Evolutionary conservation across 768 basidiomycete species (phyloP), one percentile per base, ranked within the genome.

Genomic region (Kwoniella dejecticola): DNA sequence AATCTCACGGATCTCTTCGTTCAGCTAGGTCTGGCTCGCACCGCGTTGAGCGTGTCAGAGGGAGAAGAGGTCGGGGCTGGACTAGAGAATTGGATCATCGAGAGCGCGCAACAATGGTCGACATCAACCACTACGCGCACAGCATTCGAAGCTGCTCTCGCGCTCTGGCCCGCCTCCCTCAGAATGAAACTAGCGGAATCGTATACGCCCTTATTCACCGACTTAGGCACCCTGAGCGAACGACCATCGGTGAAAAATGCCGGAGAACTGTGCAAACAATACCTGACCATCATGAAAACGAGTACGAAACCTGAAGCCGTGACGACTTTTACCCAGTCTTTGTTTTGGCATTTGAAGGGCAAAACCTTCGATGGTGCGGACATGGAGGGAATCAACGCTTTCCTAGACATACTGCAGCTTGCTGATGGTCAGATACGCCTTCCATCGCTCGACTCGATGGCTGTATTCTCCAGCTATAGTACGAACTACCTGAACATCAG

Each of bases 271-370:
- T 62, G 52, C 21, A 62, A 62, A 40, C 60, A 62, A 33, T 54
- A 54, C 36, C 29, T 48, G 12, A 15, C 30, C 11, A 30, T 62
- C 12, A 23, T 62, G 17, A 36, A 30, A 10, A 40, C 53, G 17
- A 42, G 38, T 17, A 23, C 52, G 7, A 29, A 26, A 30, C 36
- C 52, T 21, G 44, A 55, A 23, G 60, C 52, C 3, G 48, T 62
- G 21, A 23, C 12, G 3, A 49, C 40, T 4, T 63, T 63, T 29
- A 55, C 36, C 0, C 79, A 80, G 53, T 81, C 81, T 8, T 86
- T 88, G 65, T 92, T 94, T 75, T 96, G 92, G 92, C 84, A 86
- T 38, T 79, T 95, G 72, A 91, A 91, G 72, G 85, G 86, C 23
- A 87, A 84, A 70, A 87, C 93, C 42, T 55, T 82, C 1, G 64